Percentiles rank a stretch among this genome's conserved stretches.
Conservation (phyloP, 2,329 filamentous ascomycete species). For the Fusarium sp. region DNA sequence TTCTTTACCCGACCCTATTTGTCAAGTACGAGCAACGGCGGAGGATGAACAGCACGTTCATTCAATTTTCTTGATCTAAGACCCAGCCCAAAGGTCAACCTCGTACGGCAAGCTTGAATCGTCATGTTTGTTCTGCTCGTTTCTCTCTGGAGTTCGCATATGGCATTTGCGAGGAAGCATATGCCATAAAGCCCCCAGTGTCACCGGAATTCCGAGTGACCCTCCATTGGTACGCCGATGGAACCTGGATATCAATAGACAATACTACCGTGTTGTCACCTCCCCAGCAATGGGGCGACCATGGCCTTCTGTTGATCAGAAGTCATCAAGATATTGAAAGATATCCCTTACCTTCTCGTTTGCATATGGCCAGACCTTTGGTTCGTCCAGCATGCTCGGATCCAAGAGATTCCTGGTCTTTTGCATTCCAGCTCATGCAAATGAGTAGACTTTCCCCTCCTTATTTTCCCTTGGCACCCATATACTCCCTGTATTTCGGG, state of each 20-base stretch:
- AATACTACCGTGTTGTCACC: neutral
- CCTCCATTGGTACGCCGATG: neutral
- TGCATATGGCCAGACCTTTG: slow-evolving; percentile 1
- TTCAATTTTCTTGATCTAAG: neutral
- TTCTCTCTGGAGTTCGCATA: neutral
- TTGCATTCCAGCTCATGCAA: neutral
- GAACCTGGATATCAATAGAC: neutral
- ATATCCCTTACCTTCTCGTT: slow-evolving; percentile 3
- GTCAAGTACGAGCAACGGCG: neutral
- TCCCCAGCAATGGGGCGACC: neutral
- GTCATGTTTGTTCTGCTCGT: neutral
- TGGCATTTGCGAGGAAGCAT: neutral
- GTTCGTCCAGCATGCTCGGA: neutral
- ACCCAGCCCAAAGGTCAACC: neutral
- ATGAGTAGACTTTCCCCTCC: neutral
- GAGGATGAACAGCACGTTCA: neutral
- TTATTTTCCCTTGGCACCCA: neutral
- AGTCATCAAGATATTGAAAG: neutral
- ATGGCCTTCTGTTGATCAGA: slow-evolving; percentile 8
- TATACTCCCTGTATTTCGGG: neutral
- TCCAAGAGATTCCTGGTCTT: neutral
- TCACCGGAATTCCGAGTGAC: neutral
- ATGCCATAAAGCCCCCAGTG: neutral
- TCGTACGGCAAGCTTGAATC: neutral
- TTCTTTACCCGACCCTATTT: neutral